Conservation (phyloP, 1,139 yeast species). For the Candida gigantensis region DNA sequence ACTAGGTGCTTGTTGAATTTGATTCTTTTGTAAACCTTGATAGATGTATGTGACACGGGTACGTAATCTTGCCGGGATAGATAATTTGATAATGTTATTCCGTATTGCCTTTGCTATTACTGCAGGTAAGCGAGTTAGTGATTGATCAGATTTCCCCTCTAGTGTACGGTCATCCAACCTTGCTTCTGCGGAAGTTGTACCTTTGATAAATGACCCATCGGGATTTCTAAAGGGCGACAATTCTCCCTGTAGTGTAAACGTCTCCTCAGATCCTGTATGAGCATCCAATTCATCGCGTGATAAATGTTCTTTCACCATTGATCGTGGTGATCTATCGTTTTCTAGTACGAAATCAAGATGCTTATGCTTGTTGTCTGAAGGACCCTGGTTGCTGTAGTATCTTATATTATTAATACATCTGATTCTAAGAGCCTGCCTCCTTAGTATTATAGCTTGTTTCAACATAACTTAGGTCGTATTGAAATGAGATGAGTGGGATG, state of each 20-base stretch:
- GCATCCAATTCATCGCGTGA: slow-evolving; percentile 6
- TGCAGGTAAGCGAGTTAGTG: slow-evolving; percentile 50
- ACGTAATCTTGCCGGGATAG: slow-evolving; percentile 58
- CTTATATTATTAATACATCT: neutral
- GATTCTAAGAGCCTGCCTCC: neutral
- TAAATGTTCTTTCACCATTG: slow-evolving; percentile 7
- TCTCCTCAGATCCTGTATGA: slow-evolving; percentile 1
- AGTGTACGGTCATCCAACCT: slow-evolving; percentile 51
- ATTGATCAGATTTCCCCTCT: slow-evolving; percentile 48
- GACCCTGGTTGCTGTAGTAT: neutral
- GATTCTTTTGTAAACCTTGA: slow-evolving; percentile 49
- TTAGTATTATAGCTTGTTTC: slow-evolving; percentile 2
- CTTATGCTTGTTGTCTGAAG: neutral
- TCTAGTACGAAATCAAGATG: slow-evolving; percentile 10
- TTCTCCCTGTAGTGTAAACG: slow-evolving; percentile 7
- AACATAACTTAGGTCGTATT: neutral
- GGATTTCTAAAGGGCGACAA: slow-evolving; percentile 37
- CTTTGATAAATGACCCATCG: slow-evolving; percentile 45
- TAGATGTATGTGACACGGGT: slow-evolving; percentile 55
- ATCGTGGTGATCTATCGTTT: slow-evolving; percentile 8
- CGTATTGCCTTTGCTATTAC: slow-evolving; percentile 57
- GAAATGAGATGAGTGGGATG: neutral
- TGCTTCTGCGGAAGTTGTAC: slow-evolving; percentile 51
- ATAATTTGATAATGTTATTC: slow-evolving; percentile 55
- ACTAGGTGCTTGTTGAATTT: slow-evolving; percentile 54